phyloP scores from a whole-genome alignment of 139 green algal genomes.

The Zygnema cylindricum region DNA sequence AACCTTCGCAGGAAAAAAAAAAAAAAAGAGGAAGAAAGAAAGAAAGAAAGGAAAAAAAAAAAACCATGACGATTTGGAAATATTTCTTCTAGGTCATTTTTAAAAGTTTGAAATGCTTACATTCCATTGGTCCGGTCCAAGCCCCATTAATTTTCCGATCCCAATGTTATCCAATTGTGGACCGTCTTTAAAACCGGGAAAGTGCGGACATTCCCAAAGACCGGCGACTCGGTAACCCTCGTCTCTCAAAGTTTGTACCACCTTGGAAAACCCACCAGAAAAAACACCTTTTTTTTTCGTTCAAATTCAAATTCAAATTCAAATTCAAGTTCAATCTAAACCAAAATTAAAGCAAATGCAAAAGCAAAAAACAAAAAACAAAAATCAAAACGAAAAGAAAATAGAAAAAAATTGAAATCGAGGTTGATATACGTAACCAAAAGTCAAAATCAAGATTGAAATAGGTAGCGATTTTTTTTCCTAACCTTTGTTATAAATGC shows the following conservation, averaged over 20 bases:
- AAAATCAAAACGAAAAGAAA: neutral
- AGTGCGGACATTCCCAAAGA: neutral
- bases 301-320: neutral
- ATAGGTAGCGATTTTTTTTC: neutral
- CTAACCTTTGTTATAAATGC: neutral
- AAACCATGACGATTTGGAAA: too few species aligned
- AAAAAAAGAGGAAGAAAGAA: neutral
- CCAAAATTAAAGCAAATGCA: too few species aligned
- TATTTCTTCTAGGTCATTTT: too few species aligned
- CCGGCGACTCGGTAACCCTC: neutral
- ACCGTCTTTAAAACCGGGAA: neutral
- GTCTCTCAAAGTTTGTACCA: neutral
- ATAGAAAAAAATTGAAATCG: too few species aligned
- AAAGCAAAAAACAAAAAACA: too few species aligned
- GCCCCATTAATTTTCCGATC: constrained; percentile 8
- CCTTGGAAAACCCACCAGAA: neutral
- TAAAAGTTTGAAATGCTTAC: too few species aligned
- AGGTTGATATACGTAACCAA: too few species aligned
- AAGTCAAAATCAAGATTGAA: neutral
- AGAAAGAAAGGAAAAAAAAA: neutral
- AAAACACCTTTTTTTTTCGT: neutral
- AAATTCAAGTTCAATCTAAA: too few species aligned
- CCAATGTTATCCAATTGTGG: neutral
- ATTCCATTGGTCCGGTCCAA: neutral
- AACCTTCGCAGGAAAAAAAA: too few species aligned